Evolutionary conservation across 495 filamentous ascomycete species (phyloP).

Genomic region (Lichenothelia convexa): DNA sequence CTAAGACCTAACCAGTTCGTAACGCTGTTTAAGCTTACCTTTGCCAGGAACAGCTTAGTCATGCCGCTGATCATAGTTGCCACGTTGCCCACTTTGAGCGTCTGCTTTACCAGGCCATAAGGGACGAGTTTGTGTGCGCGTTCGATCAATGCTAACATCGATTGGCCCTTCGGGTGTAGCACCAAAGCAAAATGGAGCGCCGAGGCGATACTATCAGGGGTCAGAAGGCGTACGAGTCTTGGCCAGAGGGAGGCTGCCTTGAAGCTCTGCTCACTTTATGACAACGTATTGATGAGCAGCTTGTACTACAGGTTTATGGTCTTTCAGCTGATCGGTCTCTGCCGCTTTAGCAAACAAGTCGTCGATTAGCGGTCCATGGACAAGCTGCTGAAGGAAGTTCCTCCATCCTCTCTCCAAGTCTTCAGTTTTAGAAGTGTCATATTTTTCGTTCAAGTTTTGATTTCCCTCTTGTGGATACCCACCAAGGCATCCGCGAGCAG

Average conservation of each 20-base stretch:
- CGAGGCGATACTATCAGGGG: conserved; percentile 32
- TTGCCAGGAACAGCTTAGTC: conserved; percentile 41
- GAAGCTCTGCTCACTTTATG: conserved; percentile 29
- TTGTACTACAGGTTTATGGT: conserved; percentile 35
- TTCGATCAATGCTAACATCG: conserved; percentile 36
- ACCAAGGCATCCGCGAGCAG: conserved; percentile 36
- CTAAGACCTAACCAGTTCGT: conserved; percentile 49
- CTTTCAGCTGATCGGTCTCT: conserved; percentile 33
- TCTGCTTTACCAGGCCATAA: conserved; percentile 40
- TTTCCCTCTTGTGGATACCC: conserved; percentile 21
- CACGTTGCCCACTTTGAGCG: conserved; percentile 45
- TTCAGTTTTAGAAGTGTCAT: conserved; percentile 32
- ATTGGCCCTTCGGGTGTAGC: conserved; percentile 42
- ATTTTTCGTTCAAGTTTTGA: conserved; percentile 19
- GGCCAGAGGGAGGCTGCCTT: background rate
- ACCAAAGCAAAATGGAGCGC: conserved; percentile 45
- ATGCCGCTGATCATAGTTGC: conserved; percentile 51
- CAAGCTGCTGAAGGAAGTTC: conserved; percentile 34
- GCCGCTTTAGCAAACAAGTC: conserved; percentile 35
- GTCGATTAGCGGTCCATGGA: conserved; percentile 40
- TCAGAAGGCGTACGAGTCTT: conserved; percentile 1
- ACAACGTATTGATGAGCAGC: conserved; percentile 37
- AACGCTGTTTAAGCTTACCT: conserved; percentile 39
- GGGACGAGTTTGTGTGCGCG: conserved; percentile 41
- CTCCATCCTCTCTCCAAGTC: conserved; percentile 38